Base-by-base conservation (phyloP, 2,329 filamentous ascomycete genomes). In the Colletotrichum sp. region DNA sequence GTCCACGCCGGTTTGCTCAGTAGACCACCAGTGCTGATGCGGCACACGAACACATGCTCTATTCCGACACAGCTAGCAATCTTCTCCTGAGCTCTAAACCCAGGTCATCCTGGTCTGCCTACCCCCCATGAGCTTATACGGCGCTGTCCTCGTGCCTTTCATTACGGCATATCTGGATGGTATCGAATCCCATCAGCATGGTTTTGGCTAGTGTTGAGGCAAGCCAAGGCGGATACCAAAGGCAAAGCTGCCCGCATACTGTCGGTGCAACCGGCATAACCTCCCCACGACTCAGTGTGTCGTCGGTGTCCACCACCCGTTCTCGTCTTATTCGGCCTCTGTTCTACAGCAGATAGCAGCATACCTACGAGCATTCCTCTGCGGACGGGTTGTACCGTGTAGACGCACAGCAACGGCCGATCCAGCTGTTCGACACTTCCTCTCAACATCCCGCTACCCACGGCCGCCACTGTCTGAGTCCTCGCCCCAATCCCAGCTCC, bases 191-290 rank as follows among this genome's bases (percentile, higher is more conserved):
- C 57, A 48, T 69, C 57, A 72, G 59, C 71, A 73, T 55, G 74
- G 60, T 74, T 76, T 19, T 69, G 39, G 48, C 48, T 76, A 74
- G 74, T 74, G 59, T 65, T 74, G 65, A 74, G 64, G 59, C 59
- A 60, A 69, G 64, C 64, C 64, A 76, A 76, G 59, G 19, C 71
- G 55, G 44, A 22, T 69, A 60, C 36, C 72, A 72, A 72, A 71
- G 72, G 61, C 68, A 72, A 64, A 36, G 25, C 39, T 66, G 57
- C 34, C 59, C 74, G 73, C 73, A 75, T 73, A 68, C 22, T 39
- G 36, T 73, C 64, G 70, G 74, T 73, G 70, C 59, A 69, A 74
- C 44, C 74, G 32, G 64, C 70, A 48, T 65, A 30, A 36, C 25
- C 12, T 64, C 16, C 27, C 19, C 69, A 32, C 68, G 13, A 13